Base-by-base conservation (phyloP, 2,329 filamentous ascomycete genomes). In the Ophiocordyceps camponoti-floridani region DNA sequence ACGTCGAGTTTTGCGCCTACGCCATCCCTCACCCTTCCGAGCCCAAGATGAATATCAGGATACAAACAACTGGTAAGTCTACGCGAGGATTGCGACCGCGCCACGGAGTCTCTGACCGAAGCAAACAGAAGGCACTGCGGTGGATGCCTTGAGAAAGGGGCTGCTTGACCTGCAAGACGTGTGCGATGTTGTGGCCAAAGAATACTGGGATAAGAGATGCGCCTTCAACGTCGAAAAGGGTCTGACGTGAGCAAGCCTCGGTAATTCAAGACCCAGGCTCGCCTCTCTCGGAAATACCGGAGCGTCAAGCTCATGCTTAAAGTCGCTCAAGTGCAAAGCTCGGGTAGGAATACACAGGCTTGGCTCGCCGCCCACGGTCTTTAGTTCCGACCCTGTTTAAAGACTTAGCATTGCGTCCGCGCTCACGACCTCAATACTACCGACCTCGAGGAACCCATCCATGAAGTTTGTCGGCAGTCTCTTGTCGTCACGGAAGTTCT, bases 1-100 rank as follows among this genome's bases (percentile, higher is more conserved):
- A 91, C 50, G 91, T 98, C 48, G 91, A 98, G 62, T 95, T 98
- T 65, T 96, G 91, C 64, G 91, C 89, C 48, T 98, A 98, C 63
- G 85, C 89, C 8, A 96, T 98, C 49, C 91, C 91, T 28, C 91
- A 98, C 64, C 91, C 91, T 43, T 94, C 88, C 37, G 91, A 98
- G 64, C 69, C 80, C 38, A 91, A 94, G 66, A 94, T 98, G 89
- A 94, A 96, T 58, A 69, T 98, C 49, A 78, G 91, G 56, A 96
- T 98, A 50, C 91, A 98, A 64, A 98, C 89, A 52, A 96, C 91
- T 56, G 84, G 89, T 94, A 68, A 59, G 78, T 28, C 51, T 28
- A 43, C 40, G 40, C 10, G 14, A 26, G 4, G 40, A 42, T 8
- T 33, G 35, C 23, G 23, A 3, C 23, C 23, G 13, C 23, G 6